phyloP scores from a whole-genome alignment of 2,329 filamentous ascomycete species.

The Diaporthe ilicicola region DNA sequence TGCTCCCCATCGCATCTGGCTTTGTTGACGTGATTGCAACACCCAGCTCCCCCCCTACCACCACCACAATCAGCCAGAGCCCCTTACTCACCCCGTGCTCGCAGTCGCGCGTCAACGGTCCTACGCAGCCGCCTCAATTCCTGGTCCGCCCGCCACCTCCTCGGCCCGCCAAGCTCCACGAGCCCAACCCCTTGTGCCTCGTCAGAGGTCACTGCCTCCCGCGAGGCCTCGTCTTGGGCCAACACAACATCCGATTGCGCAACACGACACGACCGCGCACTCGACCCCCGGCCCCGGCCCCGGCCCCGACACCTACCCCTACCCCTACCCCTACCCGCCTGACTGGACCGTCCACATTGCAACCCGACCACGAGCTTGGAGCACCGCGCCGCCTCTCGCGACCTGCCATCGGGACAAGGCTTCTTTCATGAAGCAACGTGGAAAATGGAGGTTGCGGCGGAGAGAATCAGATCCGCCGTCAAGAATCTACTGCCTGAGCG shows the following conservation, averaged over 20 bases:
- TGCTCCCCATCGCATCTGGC: slow-evolving; percentile 25
- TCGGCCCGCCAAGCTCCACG: neutral
- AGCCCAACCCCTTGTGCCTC: neutral
- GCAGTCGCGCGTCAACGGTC: neutral
- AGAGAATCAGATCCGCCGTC: slow-evolving; percentile 62
- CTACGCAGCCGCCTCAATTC: slow-evolving; percentile 1
- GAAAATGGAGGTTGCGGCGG: slow-evolving; percentile 68
- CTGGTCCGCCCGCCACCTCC: slow-evolving; percentile 1
- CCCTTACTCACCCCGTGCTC: neutral
- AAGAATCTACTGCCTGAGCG: slow-evolving; percentile 60
- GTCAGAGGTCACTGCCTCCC: neutral
- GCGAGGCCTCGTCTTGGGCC: neutral
- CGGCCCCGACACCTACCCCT: neutral
- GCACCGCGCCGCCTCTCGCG: slow-evolving; percentile 15
- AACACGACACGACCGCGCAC: slow-evolving; percentile 10
- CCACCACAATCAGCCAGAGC: neutral
- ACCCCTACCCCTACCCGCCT: neutral
- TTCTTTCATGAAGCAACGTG: slow-evolving; percentile 36
- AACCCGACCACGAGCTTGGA: neutral
- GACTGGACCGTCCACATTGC: neutral
- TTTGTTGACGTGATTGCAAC: slow-evolving; percentile 32
- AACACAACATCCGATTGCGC: slow-evolving; percentile 24
- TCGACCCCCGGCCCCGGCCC: neutral
- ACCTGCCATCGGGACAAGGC: slow-evolving; percentile 27
- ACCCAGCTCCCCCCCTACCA: neutral